Conservation (phyloP, 2,329 filamentous ascomycete species). For the Sporothrix schenckii region DNA sequence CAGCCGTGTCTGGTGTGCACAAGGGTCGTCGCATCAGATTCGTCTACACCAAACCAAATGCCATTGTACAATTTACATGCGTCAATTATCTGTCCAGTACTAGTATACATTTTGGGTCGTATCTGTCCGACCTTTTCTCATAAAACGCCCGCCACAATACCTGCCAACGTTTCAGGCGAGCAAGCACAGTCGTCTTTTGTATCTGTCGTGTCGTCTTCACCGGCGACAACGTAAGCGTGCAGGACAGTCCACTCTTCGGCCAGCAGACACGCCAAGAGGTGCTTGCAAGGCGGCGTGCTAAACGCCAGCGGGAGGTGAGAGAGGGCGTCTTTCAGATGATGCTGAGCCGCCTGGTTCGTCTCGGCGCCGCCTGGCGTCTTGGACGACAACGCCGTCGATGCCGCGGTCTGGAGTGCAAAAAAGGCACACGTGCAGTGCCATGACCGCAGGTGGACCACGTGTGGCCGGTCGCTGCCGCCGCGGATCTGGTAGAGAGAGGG, state of each 20-base stretch:
- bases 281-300: slow-evolving; percentile 68
- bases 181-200: neutral
- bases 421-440: slow-evolving; percentile 93
- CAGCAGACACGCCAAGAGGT: slow-evolving; percentile 81
- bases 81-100: slow-evolving; percentile 8
- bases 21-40: neutral
- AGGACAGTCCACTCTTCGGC: slow-evolving; percentile 66
- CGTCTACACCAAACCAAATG: slow-evolving; percentile 15
- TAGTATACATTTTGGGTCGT: neutral
- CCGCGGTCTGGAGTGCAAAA: slow-evolving; percentile 65
- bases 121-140: neutral
- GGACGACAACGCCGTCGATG: slow-evolving; percentile 12
- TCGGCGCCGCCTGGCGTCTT: slow-evolving; percentile 29
- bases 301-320: slow-evolving; percentile 39
- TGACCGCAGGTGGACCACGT: slow-evolving; percentile 71
- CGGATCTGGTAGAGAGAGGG: slow-evolving; percentile 37
- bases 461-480: slow-evolving; percentile 46
- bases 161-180: slow-evolving; percentile 67
- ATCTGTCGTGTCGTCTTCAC: slow-evolving; percentile 49
- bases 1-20: slow-evolving; percentile 9
- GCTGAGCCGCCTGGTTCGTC: slow-evolving; percentile 26
- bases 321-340: slow-evolving; percentile 18
- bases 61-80: slow-evolving; percentile 28
- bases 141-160: slow-evolving; percentile 58
- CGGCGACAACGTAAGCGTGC: slow-evolving; percentile 58